Percentiles rank a stretch among this genome's conserved stretches.
Conservation (phyloP, 208 protist species). For the Plasmodiophora brassicae region DNA sequence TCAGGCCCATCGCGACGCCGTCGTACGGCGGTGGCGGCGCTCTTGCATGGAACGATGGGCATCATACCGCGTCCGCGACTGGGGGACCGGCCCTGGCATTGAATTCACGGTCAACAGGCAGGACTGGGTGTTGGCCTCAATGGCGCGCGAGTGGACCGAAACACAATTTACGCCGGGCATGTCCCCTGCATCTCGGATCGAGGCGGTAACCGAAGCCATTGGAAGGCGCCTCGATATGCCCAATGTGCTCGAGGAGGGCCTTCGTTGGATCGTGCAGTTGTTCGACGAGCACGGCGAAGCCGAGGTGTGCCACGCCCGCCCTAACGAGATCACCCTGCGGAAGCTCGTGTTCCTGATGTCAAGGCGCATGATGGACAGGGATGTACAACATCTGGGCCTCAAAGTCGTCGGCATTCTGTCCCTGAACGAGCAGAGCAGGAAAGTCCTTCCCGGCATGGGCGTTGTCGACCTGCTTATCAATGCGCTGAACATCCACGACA, state of each 20-base stretch:
- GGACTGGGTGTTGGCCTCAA: neutral
- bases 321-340: neutral
- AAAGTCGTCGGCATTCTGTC: conserved; percentile 5
- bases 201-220: neutral
- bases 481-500: neutral
- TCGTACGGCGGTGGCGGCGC: neutral
- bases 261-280: neutral
- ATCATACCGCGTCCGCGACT: neutral
- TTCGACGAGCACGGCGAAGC: neutral
- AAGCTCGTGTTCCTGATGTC: neutral
- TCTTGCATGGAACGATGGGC: neutral
- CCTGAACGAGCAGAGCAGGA: neutral
- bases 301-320: neutral
- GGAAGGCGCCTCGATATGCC: neutral
- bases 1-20: neutral
- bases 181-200: neutral
- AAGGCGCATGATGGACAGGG: neutral
- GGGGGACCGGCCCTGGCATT: neutral
- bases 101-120: neutral
- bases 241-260: neutral
- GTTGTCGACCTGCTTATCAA: neutral
- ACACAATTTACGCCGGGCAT: neutral
- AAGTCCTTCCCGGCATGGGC: neutral
- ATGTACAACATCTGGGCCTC: neutral
- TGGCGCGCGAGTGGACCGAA: neutral